phyloP scores from a whole-genome alignment of 441 rosid species.

The Corymbia citriodora region DNA sequence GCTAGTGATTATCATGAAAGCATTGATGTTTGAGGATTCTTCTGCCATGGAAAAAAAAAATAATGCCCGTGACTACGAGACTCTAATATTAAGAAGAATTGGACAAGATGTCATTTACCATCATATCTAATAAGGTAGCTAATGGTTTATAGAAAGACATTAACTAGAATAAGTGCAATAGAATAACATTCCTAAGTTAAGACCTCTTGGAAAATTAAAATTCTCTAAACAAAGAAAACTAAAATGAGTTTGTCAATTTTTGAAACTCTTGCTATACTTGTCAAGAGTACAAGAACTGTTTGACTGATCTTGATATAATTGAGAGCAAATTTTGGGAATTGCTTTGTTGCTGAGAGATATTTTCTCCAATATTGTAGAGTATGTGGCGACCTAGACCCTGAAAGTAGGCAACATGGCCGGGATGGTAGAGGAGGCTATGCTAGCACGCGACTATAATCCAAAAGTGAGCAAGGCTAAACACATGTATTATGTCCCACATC shows the following conservation, averaged over 20 bases:
- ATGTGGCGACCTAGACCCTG: too few species aligned
- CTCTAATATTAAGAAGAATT: background rate
- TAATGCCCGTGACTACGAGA: background rate
- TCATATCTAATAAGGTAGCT: background rate
- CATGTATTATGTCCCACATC: too few species aligned
- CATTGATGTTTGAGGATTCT: background rate
- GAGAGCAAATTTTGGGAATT: background rate
- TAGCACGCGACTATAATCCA: too few species aligned
- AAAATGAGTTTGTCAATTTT: fast-evolving
- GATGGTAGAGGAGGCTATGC: too few species aligned
- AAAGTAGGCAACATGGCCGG: too few species aligned
- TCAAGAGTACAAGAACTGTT: background rate
- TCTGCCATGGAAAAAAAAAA: too few species aligned
- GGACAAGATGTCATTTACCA: background rate
- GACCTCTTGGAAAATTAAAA: too few species aligned
- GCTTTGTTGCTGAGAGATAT: fast-evolving
- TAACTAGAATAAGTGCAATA: background rate
- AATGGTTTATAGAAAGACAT: background rate
- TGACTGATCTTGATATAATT: fast-evolving
- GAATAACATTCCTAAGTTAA: too few species aligned
- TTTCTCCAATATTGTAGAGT: background rate
- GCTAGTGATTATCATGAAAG: background rate
- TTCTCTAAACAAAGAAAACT: background rate
- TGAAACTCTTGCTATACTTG: background rate
- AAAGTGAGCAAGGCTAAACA: too few species aligned